Evolutionary conservation across 768 basidiomycete species (phyloP).

Genomic region (Pholiota microspora): DNA sequence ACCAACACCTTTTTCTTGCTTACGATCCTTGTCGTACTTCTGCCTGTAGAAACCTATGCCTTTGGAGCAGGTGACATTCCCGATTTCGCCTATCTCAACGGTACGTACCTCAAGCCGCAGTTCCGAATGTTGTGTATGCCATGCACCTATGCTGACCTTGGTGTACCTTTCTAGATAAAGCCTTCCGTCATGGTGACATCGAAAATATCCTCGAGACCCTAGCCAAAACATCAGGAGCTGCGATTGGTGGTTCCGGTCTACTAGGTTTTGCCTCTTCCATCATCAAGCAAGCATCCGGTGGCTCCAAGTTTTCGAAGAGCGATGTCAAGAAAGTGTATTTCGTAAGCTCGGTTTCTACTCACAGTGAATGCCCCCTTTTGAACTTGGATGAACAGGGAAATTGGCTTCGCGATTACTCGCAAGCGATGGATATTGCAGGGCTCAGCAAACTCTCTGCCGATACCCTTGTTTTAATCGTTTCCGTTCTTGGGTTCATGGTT

Average conservation of each 20-base stretch:
- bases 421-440: conserved; percentile 74
- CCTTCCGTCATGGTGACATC: conserved; percentile 76
- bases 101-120: conserved; percentile 27
- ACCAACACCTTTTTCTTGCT: conserved; percentile 33
- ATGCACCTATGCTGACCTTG: conserved; percentile 5
- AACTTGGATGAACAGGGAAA: conserved; percentile 42
- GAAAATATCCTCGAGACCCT: conserved; percentile 64
- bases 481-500: conserved; percentile 59
- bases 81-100: conserved; percentile 64
- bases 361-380: not conserved
- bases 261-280: conserved; percentile 50
- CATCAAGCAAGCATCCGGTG: conserved; percentile 42
- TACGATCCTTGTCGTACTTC: conserved; percentile 36
- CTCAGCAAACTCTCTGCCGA: conserved; percentile 63
- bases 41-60: conserved; percentile 44
- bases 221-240: conserved; percentile 48
- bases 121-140: not conserved
- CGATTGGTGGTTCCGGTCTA: conserved; percentile 42
- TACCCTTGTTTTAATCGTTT: conserved; percentile 58
- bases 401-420: conserved; percentile 71
- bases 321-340: conserved; percentile 73
- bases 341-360: conserved; percentile 31
- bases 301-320: conserved; percentile 57
- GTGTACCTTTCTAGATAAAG: conserved; percentile 47
- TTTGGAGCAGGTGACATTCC: conserved; percentile 73